Evolutionary conservation across 306 rosid genomes (phyloP).

Genomic region (Rosa chinensis): DNA sequence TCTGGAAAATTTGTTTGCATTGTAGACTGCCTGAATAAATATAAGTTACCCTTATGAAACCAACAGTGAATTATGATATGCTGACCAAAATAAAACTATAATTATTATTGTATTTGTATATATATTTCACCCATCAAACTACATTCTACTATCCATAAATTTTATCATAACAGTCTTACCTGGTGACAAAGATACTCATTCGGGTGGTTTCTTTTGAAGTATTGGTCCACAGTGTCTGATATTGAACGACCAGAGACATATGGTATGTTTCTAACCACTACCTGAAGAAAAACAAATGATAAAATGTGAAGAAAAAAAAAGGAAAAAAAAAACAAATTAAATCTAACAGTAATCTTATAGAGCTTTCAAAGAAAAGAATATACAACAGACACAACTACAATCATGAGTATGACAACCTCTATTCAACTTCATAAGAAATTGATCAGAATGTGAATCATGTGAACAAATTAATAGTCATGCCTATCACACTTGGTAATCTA

Average conservation of each 20-base stretch:
- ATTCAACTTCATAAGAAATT: not conserved
- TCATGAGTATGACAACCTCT: not conserved
- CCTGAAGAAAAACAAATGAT: conserved; percentile 49
- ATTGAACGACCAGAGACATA: conserved; percentile 56
- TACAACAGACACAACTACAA: not conserved
- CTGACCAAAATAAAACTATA: conserved; percentile 1
- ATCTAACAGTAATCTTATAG: not conserved
- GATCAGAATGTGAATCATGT: conserved; percentile 6
- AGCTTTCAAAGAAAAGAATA: not conserved
- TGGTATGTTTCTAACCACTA: conserved; percentile 79
- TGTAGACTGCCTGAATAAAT: conserved; percentile 74
- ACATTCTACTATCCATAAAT: not conserved
- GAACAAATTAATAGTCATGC: not conserved
- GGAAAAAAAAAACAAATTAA: not conserved
- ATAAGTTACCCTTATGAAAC: conserved; percentile 22
- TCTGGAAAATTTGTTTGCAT: conserved; percentile 86
- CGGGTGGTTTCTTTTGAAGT: conserved; percentile 82
- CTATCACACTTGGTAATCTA: not conserved
- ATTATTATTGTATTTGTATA: not conserved
- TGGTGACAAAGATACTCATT: conserved; percentile 88
- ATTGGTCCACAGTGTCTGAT: conserved; percentile 65
- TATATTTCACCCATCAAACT: not conserved
- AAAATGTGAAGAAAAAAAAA: not conserved
- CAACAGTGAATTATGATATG: not conserved
- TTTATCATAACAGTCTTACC: conserved; percentile 42